Evolutionary conservation across 2,329 filamentous ascomycete genomes (phyloP).

Genomic region (Sporothrix globosa): DNA sequence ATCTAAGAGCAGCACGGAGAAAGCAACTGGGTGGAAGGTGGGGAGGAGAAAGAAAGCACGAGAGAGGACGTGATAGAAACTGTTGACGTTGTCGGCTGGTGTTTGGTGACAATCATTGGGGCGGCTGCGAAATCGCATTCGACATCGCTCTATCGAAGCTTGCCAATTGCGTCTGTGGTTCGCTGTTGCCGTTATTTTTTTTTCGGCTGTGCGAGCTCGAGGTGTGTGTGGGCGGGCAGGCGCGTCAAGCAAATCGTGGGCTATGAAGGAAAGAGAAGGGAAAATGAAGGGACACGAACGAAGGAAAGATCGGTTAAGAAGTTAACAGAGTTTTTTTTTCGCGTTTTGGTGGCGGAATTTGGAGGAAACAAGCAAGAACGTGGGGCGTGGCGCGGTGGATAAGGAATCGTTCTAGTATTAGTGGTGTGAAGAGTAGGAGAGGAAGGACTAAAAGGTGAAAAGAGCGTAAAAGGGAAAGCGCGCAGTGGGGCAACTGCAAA

Average conservation of each 20-base stretch:
- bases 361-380: slow-evolving; percentile 11
- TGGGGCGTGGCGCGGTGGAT: slow-evolving; percentile 22
- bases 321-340: slow-evolving; percentile 36
- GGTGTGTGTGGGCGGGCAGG: slow-evolving; percentile 24
- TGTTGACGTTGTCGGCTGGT: not conserved
- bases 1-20: not conserved
- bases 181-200: slow-evolving; percentile 18
- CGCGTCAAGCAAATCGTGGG: slow-evolving; percentile 23
- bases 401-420: slow-evolving; percentile 18
- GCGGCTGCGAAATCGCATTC: slow-evolving; percentile 24
- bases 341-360: slow-evolving; percentile 21
- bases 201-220: slow-evolving; percentile 13
- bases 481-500: slow-evolving; percentile 5
- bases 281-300: slow-evolving; percentile 21
- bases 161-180: slow-evolving; percentile 19
- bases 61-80: slow-evolving; percentile 5
- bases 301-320: slow-evolving; percentile 35
- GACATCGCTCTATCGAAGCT: slow-evolving; percentile 32
- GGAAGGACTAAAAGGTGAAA: not conserved
- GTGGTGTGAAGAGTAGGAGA: slow-evolving; percentile 28
- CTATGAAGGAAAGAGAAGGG: slow-evolving; percentile 24
- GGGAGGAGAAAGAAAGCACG: not conserved
- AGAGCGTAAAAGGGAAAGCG: slow-evolving; percentile 1
- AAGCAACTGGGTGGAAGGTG: not conserved
- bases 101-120: slow-evolving; percentile 25